phyloP scores from a whole-genome alignment of 2,329 filamentous ascomycete genomes.

The Talaromyces atroroseus region DNA sequence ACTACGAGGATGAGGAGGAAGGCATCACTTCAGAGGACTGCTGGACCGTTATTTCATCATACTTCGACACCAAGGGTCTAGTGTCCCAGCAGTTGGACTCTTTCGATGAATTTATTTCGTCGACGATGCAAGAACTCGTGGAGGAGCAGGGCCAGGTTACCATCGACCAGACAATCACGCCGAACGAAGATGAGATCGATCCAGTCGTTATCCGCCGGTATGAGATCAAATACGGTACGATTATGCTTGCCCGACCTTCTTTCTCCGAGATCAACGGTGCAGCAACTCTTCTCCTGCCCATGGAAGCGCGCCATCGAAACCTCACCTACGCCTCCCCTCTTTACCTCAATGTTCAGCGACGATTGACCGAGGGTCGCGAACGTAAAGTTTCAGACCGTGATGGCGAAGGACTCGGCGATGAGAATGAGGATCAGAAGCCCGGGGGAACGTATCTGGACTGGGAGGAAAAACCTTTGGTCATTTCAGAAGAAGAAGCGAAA shows the following conservation, averaged over 20 bases:
- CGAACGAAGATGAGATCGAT: constrained; percentile 63
- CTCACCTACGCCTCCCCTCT: constrained; percentile 91
- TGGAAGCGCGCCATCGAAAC: constrained; percentile 93
- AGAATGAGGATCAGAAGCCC: constrained; percentile 45
- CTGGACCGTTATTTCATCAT: constrained; percentile 95
- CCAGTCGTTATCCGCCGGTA: constrained; percentile 84
- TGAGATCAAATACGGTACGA: constrained; percentile 87
- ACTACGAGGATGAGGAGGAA: constrained; percentile 62
- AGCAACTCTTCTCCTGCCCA: constrained; percentile 78
- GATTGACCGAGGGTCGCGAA: constrained; percentile 77
- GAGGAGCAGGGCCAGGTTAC: constrained; percentile 86
- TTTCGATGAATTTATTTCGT: constrained; percentile 93
- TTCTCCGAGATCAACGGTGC: constrained; percentile 91
- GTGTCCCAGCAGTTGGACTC: constrained; percentile 98
- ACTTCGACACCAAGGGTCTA: constrained; percentile 92
- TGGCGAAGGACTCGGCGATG: constrained; percentile 48
- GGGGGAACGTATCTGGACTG: constrained; percentile 42
- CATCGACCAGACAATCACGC: constrained; percentile 86
- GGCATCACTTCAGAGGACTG: constrained; percentile 94
- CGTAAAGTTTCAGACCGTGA: constrained; percentile 66
- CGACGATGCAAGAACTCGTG: constrained; percentile 90
- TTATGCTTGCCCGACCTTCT: constrained; percentile 82
- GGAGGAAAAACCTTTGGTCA: constrained; percentile 45
- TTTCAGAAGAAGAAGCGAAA: constrained; percentile 63
- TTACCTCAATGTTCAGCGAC: constrained; percentile 82